Percentiles rank a stretch among this genome's conserved stretches.
Conservation (phyloP, 2,329 filamentous ascomycete species). For the Monilinia laxa region DNA sequence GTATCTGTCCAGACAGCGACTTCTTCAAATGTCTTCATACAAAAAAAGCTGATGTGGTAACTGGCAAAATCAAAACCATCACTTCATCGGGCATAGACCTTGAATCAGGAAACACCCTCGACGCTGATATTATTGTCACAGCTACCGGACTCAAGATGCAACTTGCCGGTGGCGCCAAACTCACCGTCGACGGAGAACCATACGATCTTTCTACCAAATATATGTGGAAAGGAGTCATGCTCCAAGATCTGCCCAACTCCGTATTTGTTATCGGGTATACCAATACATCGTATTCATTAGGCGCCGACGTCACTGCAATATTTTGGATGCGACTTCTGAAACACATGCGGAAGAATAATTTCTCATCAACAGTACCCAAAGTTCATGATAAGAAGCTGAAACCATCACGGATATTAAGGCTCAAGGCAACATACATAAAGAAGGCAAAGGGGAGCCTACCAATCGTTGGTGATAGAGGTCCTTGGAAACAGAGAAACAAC, state of each 20-base stretch:
- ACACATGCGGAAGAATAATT: conserved; percentile 31
- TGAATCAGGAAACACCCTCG: conserved; percentile 41
- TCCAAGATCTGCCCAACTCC: conserved; percentile 65
- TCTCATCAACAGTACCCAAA: conserved; percentile 29
- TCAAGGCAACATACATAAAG: conserved; percentile 36
- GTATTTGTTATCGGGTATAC: conserved; percentile 63
- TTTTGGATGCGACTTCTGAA: conserved; percentile 38
- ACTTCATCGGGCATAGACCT: conserved; percentile 48
- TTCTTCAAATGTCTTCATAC: conserved; percentile 53
- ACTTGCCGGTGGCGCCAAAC: conserved; percentile 53
- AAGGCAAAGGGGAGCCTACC: conserved; percentile 34
- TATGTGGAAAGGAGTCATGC: conserved; percentile 64
- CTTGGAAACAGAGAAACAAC: conserved; percentile 36
- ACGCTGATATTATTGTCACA: conserved; percentile 67
- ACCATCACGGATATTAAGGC: conserved; percentile 28
- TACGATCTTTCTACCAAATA: conserved; percentile 53
- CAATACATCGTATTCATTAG: conserved; percentile 66
- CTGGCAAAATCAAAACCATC: conserved; percentile 53
- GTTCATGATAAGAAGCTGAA: conserved; percentile 26
- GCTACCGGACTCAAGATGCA: conserved; percentile 65
- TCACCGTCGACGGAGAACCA: conserved; percentile 54
- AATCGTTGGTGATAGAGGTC: conserved; percentile 31
- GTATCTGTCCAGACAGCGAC: conserved; percentile 59
- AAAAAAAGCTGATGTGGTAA: conserved; percentile 50
- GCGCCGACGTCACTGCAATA: conserved; percentile 49